Percentiles rank a stretch among this genome's conserved stretches.
Conservation (phyloP, 1,284 basidiomycete species). For the Megacollybia platyphylla region DNA sequence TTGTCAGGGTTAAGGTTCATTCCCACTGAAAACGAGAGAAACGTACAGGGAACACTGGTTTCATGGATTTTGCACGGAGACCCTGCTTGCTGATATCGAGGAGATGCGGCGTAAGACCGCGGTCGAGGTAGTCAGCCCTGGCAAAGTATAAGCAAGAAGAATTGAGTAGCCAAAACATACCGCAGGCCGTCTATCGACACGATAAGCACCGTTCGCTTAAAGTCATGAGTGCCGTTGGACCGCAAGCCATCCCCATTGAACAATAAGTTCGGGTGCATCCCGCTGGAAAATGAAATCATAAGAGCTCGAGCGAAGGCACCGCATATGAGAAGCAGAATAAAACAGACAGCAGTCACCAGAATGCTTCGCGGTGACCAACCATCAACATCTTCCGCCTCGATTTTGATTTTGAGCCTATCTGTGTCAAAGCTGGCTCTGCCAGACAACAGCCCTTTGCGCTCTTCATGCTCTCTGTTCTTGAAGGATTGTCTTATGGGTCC, state of each 20-base stretch:
- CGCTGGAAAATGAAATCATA: slow-evolving; percentile 5
- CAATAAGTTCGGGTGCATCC: slow-evolving; percentile 14
- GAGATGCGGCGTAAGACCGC: slow-evolving; percentile 71
- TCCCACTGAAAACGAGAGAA: neutral
- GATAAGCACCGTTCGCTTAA: slow-evolving; percentile 69
- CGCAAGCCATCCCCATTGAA: slow-evolving; percentile 27
- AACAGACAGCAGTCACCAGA: slow-evolving; percentile 18
- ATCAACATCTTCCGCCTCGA: slow-evolving; percentile 11
- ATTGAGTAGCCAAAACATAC: slow-evolving; percentile 17
- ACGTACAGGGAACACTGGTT: slow-evolving; percentile 75
- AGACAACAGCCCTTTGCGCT: neutral
- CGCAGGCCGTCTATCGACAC: slow-evolving; percentile 81
- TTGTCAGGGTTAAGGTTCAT: slow-evolving; percentile 14
- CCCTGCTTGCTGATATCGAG: slow-evolving; percentile 69
- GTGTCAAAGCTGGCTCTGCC: slow-evolving; percentile 1
- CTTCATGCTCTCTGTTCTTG: neutral
- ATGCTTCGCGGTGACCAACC: slow-evolving; percentile 23
- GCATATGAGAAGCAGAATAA: slow-evolving; percentile 29
- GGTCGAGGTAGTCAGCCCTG: slow-evolving; percentile 76
- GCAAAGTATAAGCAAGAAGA: neutral
- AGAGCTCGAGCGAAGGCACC: slow-evolving; percentile 25
- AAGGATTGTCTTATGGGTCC: neutral
- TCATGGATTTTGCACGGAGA: slow-evolving; percentile 75
- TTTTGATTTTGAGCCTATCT: neutral
- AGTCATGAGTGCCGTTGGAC: slow-evolving; percentile 69